Base-by-base conservation (phyloP, 495 filamentous ascomycete genomes). In the Aspergillus sparsus region DNA sequence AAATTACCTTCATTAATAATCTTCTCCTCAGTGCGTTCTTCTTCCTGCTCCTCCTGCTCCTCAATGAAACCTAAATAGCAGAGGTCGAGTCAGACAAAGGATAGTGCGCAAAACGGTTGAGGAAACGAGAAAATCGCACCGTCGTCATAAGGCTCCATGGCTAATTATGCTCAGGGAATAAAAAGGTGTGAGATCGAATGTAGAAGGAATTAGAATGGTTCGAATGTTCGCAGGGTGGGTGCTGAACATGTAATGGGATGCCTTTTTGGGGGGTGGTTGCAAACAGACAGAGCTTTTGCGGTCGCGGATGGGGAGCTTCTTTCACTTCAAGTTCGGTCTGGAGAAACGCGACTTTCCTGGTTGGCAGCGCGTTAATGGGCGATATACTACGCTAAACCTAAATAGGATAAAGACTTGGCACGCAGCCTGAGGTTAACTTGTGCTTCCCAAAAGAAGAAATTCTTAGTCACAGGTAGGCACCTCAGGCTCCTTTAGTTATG, bases 1-100 rank as follows among this genome's bases (percentile, higher is more conserved):
- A 6, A 53, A 11, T 31, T 82, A 91, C 90, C 90, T 81, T 98
- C 94, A 64, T 98, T 98, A 73, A 98, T 89, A 49, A 94, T 86
- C 73, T 95, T 91, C 69, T 96, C 83, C 53, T 85, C 83, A 34
- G 87, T 85, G 67, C 85, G 82, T 60, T 92, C 89, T 53, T 91
- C 88, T 62, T 92, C 87, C 46, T 85, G 81, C 59, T 87, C 76
- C 47, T 82, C 75, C 55, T 79, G 77, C 58, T 79, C 77, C 68
- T 80, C 72, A 65, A 71, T 75, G 52, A 70, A 70, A 57, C 66
- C 68, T 70, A 57, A 0, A 55, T 9, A 7, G 15, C 31, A 49
- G 44, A 59, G 21, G 36, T 12, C 35, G 44, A 13, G 64, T 73
- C 32, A 69, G 70, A 58, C 39, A 39, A 33, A 21, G 36, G 11